These are phyloP conservation scores for Ligustrum vulgare DNA, from an alignment of 257 asterid genomes.

Conservation along the genomic window DNA sequence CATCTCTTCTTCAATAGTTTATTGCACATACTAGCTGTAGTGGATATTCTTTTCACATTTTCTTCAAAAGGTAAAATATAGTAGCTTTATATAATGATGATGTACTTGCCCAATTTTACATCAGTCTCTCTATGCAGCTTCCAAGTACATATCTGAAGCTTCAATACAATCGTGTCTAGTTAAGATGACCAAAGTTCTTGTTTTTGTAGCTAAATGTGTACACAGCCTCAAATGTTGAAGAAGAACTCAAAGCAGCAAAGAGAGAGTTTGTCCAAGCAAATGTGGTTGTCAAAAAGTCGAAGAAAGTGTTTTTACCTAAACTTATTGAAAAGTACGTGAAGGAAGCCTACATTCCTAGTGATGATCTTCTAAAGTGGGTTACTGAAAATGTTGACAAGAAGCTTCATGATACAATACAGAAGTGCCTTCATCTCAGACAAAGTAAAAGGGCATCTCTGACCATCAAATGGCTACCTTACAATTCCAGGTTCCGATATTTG, in stretches of 20 bases:
- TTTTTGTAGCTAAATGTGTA: conserved; percentile 50
- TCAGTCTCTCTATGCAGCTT: not conserved
- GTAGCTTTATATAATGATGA: not conserved
- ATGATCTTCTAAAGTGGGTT: conserved; percentile 45
- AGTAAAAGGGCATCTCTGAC: conserved; percentile 41
- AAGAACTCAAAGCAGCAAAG: conserved; percentile 53
- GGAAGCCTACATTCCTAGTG: conserved; percentile 49
- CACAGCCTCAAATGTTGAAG: conserved; percentile 44
- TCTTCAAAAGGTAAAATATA: not conserved
- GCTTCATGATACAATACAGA: conserved; percentile 45
- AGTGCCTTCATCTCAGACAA: conserved; percentile 33
- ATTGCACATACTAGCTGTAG: not conserved
- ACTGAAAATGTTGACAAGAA: conserved; percentile 47
- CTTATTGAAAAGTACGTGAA: conserved; percentile 46
- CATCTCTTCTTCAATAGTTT: not conserved
- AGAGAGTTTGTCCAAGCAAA: conserved; percentile 55
- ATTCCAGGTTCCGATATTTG: conserved; percentile 53
- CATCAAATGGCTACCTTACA: conserved; percentile 55
- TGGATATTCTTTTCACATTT: not conserved
- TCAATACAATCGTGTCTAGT: not conserved
- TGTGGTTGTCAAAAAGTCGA: conserved; percentile 46
- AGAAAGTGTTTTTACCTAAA: conserved; percentile 47
- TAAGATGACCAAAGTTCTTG: not conserved
- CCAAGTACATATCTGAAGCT: not conserved
- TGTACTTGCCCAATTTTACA: not conserved